Conservation (phyloP, 1,139 yeast genomes). For the Wickerhamiella infanticola region DNA sequence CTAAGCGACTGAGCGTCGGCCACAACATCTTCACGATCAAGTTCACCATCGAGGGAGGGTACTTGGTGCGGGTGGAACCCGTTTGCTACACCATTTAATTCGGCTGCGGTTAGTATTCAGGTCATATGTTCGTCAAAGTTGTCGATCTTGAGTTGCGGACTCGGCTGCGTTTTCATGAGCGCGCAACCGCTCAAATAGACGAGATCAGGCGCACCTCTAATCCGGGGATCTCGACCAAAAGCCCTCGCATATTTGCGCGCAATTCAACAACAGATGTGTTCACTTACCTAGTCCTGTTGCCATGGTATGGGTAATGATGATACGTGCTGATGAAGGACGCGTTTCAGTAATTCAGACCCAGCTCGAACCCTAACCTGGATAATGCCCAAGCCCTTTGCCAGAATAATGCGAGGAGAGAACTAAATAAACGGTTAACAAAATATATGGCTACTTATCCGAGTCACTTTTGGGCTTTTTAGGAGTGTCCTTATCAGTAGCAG, state of each 20-base stretch:
- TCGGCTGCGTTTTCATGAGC: neutral
- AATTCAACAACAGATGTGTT: neutral
- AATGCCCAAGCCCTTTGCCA: neutral
- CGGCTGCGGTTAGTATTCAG: neutral
- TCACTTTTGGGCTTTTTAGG: neutral
- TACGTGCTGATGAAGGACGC: conserved; percentile 2
- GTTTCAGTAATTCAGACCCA: neutral
- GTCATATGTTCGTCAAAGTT: neutral
- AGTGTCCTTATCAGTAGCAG: neutral
- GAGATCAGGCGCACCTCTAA: too few relatives aligned
- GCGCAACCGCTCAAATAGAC: neutral
- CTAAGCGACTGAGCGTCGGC: conserved; percentile 7
- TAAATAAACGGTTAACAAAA: neutral
- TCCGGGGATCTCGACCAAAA: too few relatives aligned
- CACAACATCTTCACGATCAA: conserved; percentile 1
- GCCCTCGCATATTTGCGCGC: neutral
- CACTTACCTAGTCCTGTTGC: conserved; percentile 1
- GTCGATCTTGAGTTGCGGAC: neutral
- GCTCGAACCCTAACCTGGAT: too few relatives aligned
- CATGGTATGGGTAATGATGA: conserved; percentile 1
- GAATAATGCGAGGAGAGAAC: neutral
- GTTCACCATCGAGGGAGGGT: conserved; percentile 1
- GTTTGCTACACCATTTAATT: neutral
- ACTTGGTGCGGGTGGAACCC: conserved; percentile 1
- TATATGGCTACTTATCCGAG: neutral